Conservation (phyloP, 176 grass and related monocot species). For the Thinopyrum elongatum region DNA sequence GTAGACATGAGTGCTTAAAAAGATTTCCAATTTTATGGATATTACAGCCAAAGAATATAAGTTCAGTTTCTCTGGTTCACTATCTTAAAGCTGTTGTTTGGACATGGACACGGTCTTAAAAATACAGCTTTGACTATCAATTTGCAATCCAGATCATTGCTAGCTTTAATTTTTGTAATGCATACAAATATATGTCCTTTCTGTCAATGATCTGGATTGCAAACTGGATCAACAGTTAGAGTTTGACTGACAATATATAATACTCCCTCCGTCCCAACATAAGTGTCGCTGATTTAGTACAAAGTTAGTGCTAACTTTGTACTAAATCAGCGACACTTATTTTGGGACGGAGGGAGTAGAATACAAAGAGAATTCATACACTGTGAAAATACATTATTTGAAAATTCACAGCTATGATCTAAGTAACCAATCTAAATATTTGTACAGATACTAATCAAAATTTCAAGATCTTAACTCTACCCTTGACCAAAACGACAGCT, state of each 20-base stretch:
- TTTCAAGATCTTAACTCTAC: not conserved
- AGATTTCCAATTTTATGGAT: not conserved
- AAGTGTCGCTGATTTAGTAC: no score
- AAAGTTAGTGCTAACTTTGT: no score
- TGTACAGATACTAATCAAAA: not conserved
- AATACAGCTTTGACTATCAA: not conserved
- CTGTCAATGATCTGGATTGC: no score
- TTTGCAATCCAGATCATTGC: not conserved
- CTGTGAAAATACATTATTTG: not conserved
- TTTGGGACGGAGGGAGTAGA: not conserved
- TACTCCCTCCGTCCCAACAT: no score
- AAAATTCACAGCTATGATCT: not conserved
- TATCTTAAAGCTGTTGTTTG: not conserved
- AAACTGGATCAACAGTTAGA: no score
- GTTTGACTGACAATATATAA: not conserved
- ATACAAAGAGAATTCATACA: not conserved
- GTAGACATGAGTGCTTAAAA: not conserved
- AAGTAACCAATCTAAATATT: not conserved
- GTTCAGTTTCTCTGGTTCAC: not conserved
- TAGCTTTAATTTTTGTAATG: no score
- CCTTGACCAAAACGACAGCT: not conserved
- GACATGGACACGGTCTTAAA: not conserved
- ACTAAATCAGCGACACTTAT: no score
- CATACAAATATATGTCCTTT: no score
- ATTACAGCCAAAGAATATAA: not conserved